A percentile compares a stretch with the other conserved stretches of the same genome.
These are phyloP conservation scores for Lodderomyces metapsilosis DNA, from an alignment of 1,139 yeast species.

Conservation along the genomic window DNA sequence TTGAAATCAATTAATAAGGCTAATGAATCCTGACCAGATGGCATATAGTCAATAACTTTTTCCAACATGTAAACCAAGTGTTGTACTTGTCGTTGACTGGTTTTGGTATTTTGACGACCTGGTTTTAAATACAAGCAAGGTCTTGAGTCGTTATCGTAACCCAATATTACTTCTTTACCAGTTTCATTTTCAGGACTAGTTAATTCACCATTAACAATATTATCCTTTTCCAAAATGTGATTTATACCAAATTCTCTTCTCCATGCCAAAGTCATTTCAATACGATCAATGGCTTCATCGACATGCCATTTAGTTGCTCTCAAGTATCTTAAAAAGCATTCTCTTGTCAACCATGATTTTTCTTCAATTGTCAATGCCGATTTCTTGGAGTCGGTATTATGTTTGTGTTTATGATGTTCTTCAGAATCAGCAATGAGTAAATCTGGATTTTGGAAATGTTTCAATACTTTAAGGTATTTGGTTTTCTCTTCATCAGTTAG, in stretches of 20 bases:
- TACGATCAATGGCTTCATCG: constrained; percentile 39
- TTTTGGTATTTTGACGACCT: constrained; percentile 49
- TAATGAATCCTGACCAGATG: constrained; percentile 48
- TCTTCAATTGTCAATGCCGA: constrained; percentile 28
- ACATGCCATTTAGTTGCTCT: constrained; percentile 48
- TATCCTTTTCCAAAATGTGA: constrained; percentile 31
- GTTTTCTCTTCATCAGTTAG: constrained; percentile 54
- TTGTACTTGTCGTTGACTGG: constrained; percentile 45
- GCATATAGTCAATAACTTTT: constrained; percentile 47
- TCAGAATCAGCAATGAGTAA: constrained; percentile 41
- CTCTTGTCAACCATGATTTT: constrained; percentile 48
- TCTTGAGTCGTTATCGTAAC: constrained; percentile 46
- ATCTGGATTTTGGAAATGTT: constrained; percentile 54
- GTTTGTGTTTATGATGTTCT: constrained; percentile 30
- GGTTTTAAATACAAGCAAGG: constrained; percentile 51
- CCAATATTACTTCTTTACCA: constrained; percentile 48
- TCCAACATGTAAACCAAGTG: constrained; percentile 52
- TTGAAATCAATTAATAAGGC: constrained; percentile 49
- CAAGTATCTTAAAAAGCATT: constrained; percentile 46
- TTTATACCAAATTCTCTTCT: constrained; percentile 46
- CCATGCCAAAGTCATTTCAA: constrained; percentile 46
- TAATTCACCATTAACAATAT: constrained; percentile 32
- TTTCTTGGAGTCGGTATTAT: constrained; percentile 13
- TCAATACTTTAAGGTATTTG: constrained; percentile 58
- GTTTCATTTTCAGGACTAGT: constrained; percentile 42